These are phyloP conservation scores for Dendrobium huoshanense DNA, from an alignment of 106 monocot genomes.

Conservation along the genomic window DNA sequence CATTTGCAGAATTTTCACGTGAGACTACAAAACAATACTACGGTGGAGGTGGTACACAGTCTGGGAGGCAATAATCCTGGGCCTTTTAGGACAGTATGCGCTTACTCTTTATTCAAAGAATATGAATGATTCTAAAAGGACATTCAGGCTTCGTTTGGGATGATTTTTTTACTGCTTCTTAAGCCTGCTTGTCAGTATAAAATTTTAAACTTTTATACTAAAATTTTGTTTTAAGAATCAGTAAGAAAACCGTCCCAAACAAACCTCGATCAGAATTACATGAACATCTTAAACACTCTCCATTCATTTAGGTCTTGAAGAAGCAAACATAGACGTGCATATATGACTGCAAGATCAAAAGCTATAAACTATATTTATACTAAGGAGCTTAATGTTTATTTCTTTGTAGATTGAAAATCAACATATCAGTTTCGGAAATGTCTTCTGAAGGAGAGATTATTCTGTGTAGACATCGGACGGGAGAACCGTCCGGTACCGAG, in stretches of 20 bases:
- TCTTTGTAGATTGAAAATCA: neutral
- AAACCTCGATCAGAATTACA: neutral
- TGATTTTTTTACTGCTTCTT: too few species aligned
- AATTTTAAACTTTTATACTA: too few species aligned
- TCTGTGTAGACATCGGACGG: too few species aligned
- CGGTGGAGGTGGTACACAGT: constrained; percentile 70
- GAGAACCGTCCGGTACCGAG: too few species aligned
- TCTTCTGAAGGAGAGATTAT: neutral
- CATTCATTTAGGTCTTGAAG: neutral
- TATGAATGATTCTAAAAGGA: neutral
- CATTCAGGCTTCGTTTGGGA: neutral
- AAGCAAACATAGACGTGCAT: constrained; percentile 2
- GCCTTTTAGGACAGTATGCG: neutral
- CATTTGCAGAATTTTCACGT: constrained; percentile 87
- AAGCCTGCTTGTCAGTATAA: too few species aligned
- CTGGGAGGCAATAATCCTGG: constrained; percentile 13
- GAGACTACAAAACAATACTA: constrained; percentile 95
- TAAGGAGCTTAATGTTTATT: neutral
- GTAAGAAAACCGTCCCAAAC: too few species aligned
- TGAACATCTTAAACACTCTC: neutral
- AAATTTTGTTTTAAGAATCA: too few species aligned
- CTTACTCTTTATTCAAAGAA: too few species aligned
- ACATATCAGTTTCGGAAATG: neutral
- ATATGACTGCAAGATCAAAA: neutral
- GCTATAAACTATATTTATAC: neutral